Evolutionary conservation across 768 basidiomycete genomes (phyloP).

Genomic region (Tulasnella calospora): DNA sequence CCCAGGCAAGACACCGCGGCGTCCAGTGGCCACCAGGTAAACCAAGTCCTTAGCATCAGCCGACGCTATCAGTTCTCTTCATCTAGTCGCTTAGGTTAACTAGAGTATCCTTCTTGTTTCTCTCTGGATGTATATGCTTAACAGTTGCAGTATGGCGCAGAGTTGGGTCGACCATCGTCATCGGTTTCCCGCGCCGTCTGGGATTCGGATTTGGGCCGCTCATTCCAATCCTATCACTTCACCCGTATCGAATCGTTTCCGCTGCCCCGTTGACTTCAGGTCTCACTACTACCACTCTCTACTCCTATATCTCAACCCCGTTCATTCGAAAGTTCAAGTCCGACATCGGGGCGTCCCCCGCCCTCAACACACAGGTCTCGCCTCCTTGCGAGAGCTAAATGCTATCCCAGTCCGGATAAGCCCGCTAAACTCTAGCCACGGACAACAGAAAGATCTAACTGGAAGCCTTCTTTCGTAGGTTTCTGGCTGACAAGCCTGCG

Average conservation of each 20-base stretch:
- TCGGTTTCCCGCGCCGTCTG: not conserved
- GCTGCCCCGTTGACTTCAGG: not conserved
- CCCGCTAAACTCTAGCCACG: not conserved
- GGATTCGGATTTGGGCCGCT: not conserved
- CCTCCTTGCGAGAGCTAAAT: constrained; percentile 8
- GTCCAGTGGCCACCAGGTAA: not conserved
- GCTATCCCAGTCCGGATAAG: constrained; percentile 3
- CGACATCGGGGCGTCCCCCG: not conserved
- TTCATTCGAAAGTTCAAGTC: not conserved
- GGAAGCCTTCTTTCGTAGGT: not conserved
- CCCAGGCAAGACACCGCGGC: not conserved
- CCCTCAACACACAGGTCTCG: not conserved
- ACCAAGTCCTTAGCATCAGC: not conserved
- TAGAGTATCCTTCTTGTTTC: not conserved
- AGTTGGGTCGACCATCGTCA: not conserved
- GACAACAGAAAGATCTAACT: not conserved
- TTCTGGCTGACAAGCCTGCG: constrained; percentile 21
- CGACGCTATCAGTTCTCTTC: not conserved
- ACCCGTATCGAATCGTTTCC: not conserved
- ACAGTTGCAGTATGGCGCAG: not conserved
- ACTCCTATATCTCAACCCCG: not conserved
- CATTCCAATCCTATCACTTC: not conserved
- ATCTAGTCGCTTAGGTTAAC: not conserved
- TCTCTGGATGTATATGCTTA: not conserved
- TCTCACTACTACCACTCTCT: not conserved